Evolutionary conservation across 345 rosid genomes (phyloP), one percentile per base, ranked within the genome.

Genomic region (Hibiscus trionum): DNA sequence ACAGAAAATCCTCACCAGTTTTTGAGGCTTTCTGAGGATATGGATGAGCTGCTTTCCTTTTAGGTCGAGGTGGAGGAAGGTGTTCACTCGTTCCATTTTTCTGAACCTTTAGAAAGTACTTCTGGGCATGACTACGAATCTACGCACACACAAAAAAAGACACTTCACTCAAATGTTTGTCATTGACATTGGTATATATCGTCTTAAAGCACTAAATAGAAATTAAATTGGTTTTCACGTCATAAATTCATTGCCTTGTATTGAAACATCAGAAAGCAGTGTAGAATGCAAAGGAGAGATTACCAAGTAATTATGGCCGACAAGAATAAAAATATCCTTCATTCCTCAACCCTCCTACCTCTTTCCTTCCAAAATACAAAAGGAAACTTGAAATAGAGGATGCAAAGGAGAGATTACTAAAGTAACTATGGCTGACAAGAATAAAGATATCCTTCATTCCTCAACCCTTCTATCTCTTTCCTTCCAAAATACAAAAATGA

Each of bases 121-220:
- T 91, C 81, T 91, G 97, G 70, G 97, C 97, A 84, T 91, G 97
- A 80, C 97, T 88, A 71, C 97, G 86, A 64, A 91, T 91, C 97
- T 90, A 39, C 6, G 21, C 2, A 65, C 21, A 39, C 44, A 39
- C 1, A 39, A 42, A 21, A 39, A 19, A 21, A 7, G 10, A n/a
- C 37, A 4, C 15, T 33, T 42, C 52, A 62, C 66, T 44, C 24
- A 62, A 33, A 11, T 35, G 49, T 15, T 69, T 73, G 21, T 29
- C 72, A 19, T 42, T 24, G 16, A 9, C 37, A 55, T 16, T 49
- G 72, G 17, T 19, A 50, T 14, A 44, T 39, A 4, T 31, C 37
- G n/a, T 59, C 6, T 10, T 56, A 46, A 46, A 46, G 16, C 31
- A 39, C 9, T 37, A 71, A 39, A 19, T 57, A 8, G 21, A 4